A percentile compares a stretch with the other conserved stretches of the same genome.
Evolutionary conservation across 192 early-diverging fungal species (phyloP).

Genomic region (Backusella luteola): DNA sequence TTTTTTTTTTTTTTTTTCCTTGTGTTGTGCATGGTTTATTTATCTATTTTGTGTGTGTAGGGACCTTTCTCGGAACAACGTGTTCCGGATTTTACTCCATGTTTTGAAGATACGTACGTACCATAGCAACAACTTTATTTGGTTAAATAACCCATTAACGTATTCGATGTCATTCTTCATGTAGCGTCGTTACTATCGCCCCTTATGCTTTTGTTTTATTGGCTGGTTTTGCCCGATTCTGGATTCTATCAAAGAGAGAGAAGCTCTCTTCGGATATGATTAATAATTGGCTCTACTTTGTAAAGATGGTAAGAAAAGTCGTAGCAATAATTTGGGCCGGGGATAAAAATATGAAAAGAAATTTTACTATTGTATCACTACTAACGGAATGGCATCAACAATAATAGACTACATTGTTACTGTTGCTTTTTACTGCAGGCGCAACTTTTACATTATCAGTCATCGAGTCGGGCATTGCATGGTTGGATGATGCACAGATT

Average conservation of each 20-base stretch:
- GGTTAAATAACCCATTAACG: not conserved
- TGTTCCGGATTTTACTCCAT: conserved; percentile 27
- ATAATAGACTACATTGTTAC: conserved; percentile 4
- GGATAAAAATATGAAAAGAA: not conserved
- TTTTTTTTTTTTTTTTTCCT: not conserved
- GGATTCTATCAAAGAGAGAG: conserved; percentile 29
- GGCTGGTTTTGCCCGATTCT: conserved; percentile 42
- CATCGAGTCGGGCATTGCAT: not conserved
- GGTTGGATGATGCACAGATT: not conserved
- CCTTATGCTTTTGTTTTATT: conserved; percentile 25
- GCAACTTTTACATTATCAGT: not conserved
- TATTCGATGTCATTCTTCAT: not conserved
- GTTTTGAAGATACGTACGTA: conserved; percentile 34
- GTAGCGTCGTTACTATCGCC: not conserved
- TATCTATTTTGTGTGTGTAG: conserved; percentile 1
- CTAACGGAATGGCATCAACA: not conserved
- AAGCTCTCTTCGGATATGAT: conserved; percentile 30
- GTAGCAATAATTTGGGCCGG: not conserved
- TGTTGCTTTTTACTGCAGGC: not conserved
- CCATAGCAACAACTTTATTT: not conserved
- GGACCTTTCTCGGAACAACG: conserved; percentile 22
- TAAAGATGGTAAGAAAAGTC: conserved; percentile 29
- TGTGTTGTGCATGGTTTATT: not conserved
- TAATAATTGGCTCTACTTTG: conserved; percentile 33
- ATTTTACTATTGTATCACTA: not conserved